A percentile compares a stretch with the other conserved stretches of the same genome.
phyloP scores from a whole-genome alignment of 352 stramenopile genomes.

The Phytopythium aichiense region DNA sequence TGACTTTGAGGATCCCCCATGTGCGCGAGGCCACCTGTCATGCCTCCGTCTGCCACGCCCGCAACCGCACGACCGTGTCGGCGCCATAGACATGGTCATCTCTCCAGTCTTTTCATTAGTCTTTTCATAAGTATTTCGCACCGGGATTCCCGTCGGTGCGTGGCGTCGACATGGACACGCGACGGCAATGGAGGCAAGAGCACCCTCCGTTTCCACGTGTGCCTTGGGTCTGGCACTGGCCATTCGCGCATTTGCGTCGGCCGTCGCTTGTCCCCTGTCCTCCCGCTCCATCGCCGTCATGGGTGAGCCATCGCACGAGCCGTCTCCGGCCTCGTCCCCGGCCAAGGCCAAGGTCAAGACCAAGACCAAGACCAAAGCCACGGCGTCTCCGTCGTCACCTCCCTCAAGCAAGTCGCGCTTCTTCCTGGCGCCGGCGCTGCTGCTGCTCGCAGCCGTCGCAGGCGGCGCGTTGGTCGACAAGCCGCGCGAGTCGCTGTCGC shows the following conservation, averaged over 20 bases:
- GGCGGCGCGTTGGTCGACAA: background rate
- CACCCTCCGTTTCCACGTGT: no score
- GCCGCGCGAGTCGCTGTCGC: background rate
- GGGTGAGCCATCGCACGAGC: background rate
- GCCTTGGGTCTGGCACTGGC: background rate
- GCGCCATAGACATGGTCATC: background rate
- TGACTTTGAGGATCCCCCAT: no score
- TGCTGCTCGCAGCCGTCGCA: background rate
- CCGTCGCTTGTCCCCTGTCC: background rate
- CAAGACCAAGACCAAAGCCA: background rate
- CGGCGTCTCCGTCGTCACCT: background rate
- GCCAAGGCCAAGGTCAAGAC: conserved; percentile 1
- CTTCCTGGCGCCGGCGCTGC: conserved; percentile 4
- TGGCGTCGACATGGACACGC: conserved; percentile 3
- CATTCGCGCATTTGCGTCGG: background rate
- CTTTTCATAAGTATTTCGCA: no score
- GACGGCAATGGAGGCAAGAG: no score
- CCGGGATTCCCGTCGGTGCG: no score
- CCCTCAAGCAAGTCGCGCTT: no score
- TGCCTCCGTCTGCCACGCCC: background rate
- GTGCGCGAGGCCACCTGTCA: no score
- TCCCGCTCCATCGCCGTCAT: background rate
- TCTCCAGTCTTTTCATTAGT: no score
- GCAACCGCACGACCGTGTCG: background rate
- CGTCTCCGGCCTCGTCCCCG: background rate